Conservation (phyloP, 2,329 filamentous ascomycete genomes). For the Claviceps paspali region DNA sequence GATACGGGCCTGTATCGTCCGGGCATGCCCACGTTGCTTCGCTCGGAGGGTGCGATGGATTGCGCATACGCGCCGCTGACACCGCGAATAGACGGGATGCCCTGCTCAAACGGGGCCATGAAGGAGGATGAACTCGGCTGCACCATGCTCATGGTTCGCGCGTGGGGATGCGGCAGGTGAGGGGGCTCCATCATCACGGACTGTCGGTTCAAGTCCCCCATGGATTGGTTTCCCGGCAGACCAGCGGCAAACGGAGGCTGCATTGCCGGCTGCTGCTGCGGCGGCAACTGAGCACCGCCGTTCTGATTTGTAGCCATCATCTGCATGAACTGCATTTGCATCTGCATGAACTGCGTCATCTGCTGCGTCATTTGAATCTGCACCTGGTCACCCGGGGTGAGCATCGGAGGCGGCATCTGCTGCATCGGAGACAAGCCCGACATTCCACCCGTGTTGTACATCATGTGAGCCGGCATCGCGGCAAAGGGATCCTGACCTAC, state of each 20-base stretch:
- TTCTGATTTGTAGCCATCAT: conserved; percentile 44
- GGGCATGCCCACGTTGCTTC: conserved; percentile 83
- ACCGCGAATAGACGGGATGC: conserved; percentile 14
- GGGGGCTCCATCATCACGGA: conserved; percentile 31
- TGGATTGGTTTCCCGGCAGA: conserved; percentile 22
- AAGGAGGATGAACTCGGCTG: conserved; percentile 49
- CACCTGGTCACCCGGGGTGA: conserved; percentile 52
- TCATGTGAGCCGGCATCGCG: conserved; percentile 30
- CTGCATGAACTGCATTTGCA: conserved; percentile 92
- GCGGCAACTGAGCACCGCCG: conserved; percentile 17
- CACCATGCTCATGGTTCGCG: conserved; percentile 72
- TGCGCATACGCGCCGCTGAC: conserved; percentile 54
- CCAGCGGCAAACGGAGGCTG: conserved; percentile 14
- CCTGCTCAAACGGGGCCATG: conserved; percentile 29
- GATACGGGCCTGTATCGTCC: conserved; percentile 85
- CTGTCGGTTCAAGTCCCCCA: conserved; percentile 29
- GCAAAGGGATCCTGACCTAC: conserved; percentile 31
- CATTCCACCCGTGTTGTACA: conserved; percentile 19
- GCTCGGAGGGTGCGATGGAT: conserved; percentile 88
- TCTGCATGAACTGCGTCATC: conserved; percentile 79
- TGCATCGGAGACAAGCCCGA: conserved; percentile 13
- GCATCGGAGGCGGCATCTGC: conserved; percentile 30
- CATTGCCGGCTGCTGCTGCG: conserved; percentile 13
- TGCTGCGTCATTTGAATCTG: conserved; percentile 71
- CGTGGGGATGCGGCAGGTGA: conserved; percentile 28